Base-by-base conservation (phyloP, 441 rosid genomes). In the Aquilaria agallochum region DNA sequence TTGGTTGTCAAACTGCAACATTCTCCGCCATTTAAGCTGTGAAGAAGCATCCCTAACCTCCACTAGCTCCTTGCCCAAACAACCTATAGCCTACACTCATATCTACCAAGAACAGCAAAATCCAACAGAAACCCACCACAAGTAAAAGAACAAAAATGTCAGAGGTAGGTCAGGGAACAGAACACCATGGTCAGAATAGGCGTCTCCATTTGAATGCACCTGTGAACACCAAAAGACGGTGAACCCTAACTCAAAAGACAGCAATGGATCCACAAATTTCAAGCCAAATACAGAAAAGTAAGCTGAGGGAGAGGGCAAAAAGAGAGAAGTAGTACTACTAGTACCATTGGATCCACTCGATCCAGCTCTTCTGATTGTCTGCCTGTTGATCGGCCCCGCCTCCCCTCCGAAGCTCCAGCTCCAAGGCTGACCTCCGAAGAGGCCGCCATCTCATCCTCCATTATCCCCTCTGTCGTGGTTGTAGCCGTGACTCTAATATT, bases 1-100 rank as follows among this genome's bases (percentile, higher is more conserved):
- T 53, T 78, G 80, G 66, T 76, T 66, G 65, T 86, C 95, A 62
- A 90, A 93, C 5, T 85, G 96, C 59, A 93, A 75, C 91, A 87
- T 82, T 48, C 97, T 83, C 13, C 97, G 90, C 81, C 96, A 80
- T 76, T 93, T 93, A 51, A 77, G 47, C 66, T 81, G 88, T 13
- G 80, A 76, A 59, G 68, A 76, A 34, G 83, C 71, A 69, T 78
- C 89, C 70, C 64, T 74, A 11, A 52, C 63, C 58, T 72, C 84
- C 62, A 71, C 84, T 36, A 62, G 64, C 42, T 81, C 90, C 80
- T 76, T 85, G 67, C 56, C 72, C n/a, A 69, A 62, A 14, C 67
- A 73, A 70, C 70, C 98, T 88, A 78, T 51, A 74, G 31, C 33
- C 64, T 68, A 56, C 40, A 4, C 33, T 5, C 47, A 49, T 36